Evolutionary conservation across 2,329 filamentous ascomycete species (phyloP).

Genomic region (Colletotrichum sp.): DNA sequence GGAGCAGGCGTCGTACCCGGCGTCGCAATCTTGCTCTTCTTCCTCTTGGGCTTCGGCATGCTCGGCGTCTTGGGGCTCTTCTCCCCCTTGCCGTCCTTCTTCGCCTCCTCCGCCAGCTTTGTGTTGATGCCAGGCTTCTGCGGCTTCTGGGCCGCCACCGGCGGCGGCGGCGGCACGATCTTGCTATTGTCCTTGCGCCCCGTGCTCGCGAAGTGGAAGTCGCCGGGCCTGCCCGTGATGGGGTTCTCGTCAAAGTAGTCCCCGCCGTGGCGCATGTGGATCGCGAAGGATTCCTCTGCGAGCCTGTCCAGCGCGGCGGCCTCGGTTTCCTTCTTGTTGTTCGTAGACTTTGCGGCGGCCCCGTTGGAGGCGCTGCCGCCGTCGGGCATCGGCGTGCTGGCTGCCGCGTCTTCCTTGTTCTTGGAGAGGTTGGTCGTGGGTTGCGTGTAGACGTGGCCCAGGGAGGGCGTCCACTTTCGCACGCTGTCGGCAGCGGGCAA

Average conservation of each 20-base stretch:
- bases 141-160: neutral
- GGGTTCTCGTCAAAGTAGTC: slow-evolving; percentile 74
- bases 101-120: slow-evolving; percentile 42
- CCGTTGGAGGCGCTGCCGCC: slow-evolving; percentile 26
- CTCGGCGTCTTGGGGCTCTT: slow-evolving; percentile 48
- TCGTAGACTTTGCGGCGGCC: slow-evolving; percentile 24
- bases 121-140: slow-evolving; percentile 39
- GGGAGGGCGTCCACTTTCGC: slow-evolving; percentile 59
- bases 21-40: slow-evolving; percentile 50
- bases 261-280: slow-evolving; percentile 63
- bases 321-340: slow-evolving; percentile 39
- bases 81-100: slow-evolving; percentile 51
- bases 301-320: slow-evolving; percentile 47
- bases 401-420: slow-evolving; percentile 27
- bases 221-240: slow-evolving; percentile 69
- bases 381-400: slow-evolving; percentile 52
- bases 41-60: slow-evolving; percentile 48
- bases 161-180: slow-evolving; percentile 23
- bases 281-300: slow-evolving; percentile 62
- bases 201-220: slow-evolving; percentile 68
- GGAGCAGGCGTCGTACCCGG: slow-evolving; percentile 9
- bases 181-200: slow-evolving; percentile 52
- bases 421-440: slow-evolving; percentile 28
- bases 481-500: slow-evolving; percentile 56
- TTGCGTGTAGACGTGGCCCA: slow-evolving; percentile 56